Evolutionary conservation across 148 eudicot genomes (phyloP).

Genomic region (Rhododendron simsii): DNA sequence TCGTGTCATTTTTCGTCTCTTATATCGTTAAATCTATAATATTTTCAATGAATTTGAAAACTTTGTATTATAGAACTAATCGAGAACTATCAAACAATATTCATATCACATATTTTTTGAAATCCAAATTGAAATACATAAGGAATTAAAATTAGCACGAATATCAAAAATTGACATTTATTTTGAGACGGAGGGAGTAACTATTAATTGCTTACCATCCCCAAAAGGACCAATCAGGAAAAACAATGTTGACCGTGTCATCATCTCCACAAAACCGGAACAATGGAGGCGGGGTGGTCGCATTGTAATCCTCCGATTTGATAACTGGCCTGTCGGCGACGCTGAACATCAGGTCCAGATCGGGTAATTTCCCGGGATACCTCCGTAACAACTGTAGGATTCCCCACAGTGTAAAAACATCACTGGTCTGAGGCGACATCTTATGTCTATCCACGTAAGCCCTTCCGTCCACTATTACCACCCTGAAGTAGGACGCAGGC

Average conservation of each 20-base stretch:
- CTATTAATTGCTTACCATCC: conserved; percentile 56
- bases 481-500: conserved; percentile 41
- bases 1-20: too few species aligned
- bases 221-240: conserved; percentile 97
- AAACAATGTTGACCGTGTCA: conserved; percentile 57
- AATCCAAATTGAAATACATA: too few species aligned
- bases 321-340: conserved; percentile 68
- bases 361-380: conserved; percentile 82
- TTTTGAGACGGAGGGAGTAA: conserved; percentile 37
- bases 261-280: conserved; percentile 68
- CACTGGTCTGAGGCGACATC: conserved; percentile 59
- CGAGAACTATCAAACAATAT: too few species aligned
- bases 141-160: too few species aligned
- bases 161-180: conserved; percentile 42
- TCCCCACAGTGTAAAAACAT: conserved; percentile 77
- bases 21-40: too few species aligned
- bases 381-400: conserved; percentile 65
- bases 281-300: conserved; percentile 57
- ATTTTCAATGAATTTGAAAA: too few species aligned
- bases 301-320: conserved; percentile 14
- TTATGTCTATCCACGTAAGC: conserved; percentile 58
- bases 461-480: conserved; percentile 61
- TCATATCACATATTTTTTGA: too few species aligned
- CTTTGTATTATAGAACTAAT: too few species aligned
- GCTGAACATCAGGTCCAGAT: conserved; percentile 80